A percentile compares a stretch with the other conserved stretches of the same genome.
phyloP scores from a whole-genome alignment of 768 basidiomycete species.

The Mycena indigotica region DNA sequence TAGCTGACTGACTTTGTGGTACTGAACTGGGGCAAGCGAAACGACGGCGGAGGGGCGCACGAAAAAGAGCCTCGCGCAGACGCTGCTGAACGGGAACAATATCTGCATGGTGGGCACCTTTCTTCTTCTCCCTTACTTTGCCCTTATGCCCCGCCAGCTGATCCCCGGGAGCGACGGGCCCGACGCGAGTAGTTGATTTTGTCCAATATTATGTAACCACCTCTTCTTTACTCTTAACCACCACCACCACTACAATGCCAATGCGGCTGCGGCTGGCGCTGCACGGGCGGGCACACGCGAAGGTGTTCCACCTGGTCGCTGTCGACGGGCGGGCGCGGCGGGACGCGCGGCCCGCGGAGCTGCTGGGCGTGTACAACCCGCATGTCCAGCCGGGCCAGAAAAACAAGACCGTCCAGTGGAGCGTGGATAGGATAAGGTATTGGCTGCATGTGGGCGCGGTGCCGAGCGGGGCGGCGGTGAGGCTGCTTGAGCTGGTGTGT shows the following conservation, averaged over 20 bases:
- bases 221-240: constrained; percentile 13
- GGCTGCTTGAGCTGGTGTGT: constrained; percentile 78
- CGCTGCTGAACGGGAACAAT: constrained; percentile 90
- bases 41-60: constrained; percentile 80
- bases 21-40: no score
- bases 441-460: constrained; percentile 87
- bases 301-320: constrained; percentile 85
- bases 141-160: no score
- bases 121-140: no score
- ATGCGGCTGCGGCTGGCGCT: constrained; percentile 85
- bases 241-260: no score
- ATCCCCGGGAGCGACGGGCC: constrained; percentile 75
- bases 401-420: constrained; percentile 85
- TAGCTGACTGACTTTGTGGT: no score
- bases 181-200: constrained; percentile 35
- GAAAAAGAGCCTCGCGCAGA: constrained; percentile 82
- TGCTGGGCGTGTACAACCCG: constrained; percentile 84
- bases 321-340: constrained; percentile 70
- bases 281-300: constrained; percentile 73
- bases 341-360: constrained; percentile 85
- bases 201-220: background rate
- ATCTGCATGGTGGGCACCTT: constrained; percentile 83
- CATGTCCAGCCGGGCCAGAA: constrained; percentile 49
- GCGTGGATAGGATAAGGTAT: constrained; percentile 84
- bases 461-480: constrained; percentile 77